A percentile compares a stretch with the other conserved stretches of the same genome.
These are phyloP conservation scores for Ogataea trehaloabstinens DNA, from an alignment of 805 yeast genomes.

Conservation along the genomic window DNA sequence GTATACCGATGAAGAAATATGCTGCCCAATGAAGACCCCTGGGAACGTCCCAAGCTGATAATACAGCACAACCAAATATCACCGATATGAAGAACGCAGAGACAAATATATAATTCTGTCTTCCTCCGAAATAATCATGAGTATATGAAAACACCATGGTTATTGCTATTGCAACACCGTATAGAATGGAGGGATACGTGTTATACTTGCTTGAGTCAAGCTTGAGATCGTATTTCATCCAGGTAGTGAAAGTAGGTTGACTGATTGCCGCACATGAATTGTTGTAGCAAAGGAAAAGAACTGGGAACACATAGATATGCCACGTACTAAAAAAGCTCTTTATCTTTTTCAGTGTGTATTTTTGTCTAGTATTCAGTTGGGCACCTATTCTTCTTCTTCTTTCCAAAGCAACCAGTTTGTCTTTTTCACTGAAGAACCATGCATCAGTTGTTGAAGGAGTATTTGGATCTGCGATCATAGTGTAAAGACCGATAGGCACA, in stretches of 20 bases:
- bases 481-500: constrained; percentile 39
- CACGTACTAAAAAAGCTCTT: constrained; percentile 42
- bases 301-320: constrained; percentile 47
- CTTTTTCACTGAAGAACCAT: constrained; percentile 38
- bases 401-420: constrained; percentile 41
- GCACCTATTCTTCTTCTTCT: constrained; percentile 43
- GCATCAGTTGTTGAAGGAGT: constrained; percentile 44
- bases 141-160: constrained; percentile 36
- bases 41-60: constrained; percentile 50
- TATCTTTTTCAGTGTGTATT: constrained; percentile 40
- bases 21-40: constrained; percentile 48
- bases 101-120: constrained; percentile 37
- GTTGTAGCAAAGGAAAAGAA: constrained; percentile 37
- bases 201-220: constrained; percentile 37
- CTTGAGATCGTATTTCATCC: constrained; percentile 40
- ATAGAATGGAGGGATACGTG: constrained; percentile 39
- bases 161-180: constrained; percentile 38
- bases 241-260: constrained; percentile 42
- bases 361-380: constrained; percentile 40
- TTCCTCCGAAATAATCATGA: constrained; percentile 37
- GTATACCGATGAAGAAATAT: constrained; percentile 46
- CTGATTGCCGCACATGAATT: constrained; percentile 33
- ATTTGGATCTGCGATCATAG: constrained; percentile 44
- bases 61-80: constrained; percentile 39
- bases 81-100: constrained; percentile 35